Evolutionary conservation across 202 grass and related monocot genomes (phyloP).

Genomic region (Carex arenaria): DNA sequence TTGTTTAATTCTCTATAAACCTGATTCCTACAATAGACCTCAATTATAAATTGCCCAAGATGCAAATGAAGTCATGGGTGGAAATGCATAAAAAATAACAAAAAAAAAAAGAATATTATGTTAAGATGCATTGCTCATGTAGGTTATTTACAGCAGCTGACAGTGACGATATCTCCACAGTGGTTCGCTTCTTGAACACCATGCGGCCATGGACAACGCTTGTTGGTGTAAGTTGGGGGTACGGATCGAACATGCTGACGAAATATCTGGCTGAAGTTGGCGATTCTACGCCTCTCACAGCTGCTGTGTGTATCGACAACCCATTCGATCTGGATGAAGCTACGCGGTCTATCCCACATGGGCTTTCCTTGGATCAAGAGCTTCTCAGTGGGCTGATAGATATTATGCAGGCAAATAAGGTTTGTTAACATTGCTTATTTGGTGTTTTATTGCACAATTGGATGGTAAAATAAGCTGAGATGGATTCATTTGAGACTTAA

Average conservation of each 20-base stretch:
- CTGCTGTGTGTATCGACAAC: constrained; percentile 86
- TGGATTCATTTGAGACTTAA: background rate
- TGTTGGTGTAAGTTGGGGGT: constrained; percentile 76
- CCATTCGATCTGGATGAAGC: constrained; percentile 87
- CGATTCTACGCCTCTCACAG: constrained; percentile 79
- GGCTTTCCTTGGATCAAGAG: constrained; percentile 59
- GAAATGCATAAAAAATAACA: background rate
- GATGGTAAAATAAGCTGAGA: background rate
- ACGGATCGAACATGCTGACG: constrained; percentile 91
- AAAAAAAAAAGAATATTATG: background rate
- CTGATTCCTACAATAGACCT: background rate
- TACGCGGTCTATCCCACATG: constrained; percentile 64
- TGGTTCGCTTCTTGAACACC: constrained; percentile 51
- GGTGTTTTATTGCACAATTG: background rate
- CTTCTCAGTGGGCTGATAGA: constrained; percentile 69
- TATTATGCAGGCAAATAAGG: constrained; percentile 90
- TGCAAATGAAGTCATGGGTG: background rate
- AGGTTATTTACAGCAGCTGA: constrained; percentile 99
- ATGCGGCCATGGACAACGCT: constrained; percentile 80
- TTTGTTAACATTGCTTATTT: background rate
- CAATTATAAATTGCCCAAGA: background rate
- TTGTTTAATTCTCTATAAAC: background rate
- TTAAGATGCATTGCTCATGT: constrained; percentile 58
- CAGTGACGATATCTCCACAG: constrained; percentile 82
- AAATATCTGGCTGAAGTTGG: constrained; percentile 90